Base-by-base conservation (phyloP, 306 rosid species). In the Ziziphus jujuba region DNA sequence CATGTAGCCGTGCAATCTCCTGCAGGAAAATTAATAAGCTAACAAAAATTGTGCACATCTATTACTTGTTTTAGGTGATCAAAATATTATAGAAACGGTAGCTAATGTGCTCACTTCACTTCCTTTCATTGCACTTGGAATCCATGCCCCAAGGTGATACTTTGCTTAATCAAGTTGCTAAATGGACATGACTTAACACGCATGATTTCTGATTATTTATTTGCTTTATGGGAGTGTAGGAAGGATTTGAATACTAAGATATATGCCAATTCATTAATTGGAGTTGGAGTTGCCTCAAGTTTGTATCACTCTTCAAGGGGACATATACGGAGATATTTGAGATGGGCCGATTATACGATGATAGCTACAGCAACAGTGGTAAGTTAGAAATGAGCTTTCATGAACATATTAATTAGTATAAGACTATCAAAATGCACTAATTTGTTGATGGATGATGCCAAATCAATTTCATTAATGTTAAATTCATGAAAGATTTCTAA, bases 261-360 rank as follows among this genome's bases (percentile, higher is more conserved):
- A 65, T 95, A 95, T 79, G 99, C 97, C 75, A 95, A 90, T 79
- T 95, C 99, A 43, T 80, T 95, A 75, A 88, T 95, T 61, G 99
- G 99, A 77, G 99, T 95, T 72, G 99, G 99, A 80, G 84, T 95
- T 80, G 88, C 89, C 78, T 95, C 99, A 49, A 90, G 92, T 78
- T 69, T 95, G 79, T 95, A 95, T 74, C 99, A 95, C 71, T 77
- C 55, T 69, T 90, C 99, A 49, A 86, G 95, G 72, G 99, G 97
- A 66, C 83, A 66, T 36, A 48, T 90, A 73, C 80, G 97, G 75
- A 80, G 78, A 47, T 85, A 72, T 73, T 31, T 95, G 74, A 88
- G 97, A 88, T 95, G 99, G 99, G 84, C 77, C 17, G 99, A 95
- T 76, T 90, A 95, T 66, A 82, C 97, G 55, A 95, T 95, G 99